Evolutionary conservation across 805 yeast species (phyloP).

Genomic region (Pichia eremophila): DNA sequence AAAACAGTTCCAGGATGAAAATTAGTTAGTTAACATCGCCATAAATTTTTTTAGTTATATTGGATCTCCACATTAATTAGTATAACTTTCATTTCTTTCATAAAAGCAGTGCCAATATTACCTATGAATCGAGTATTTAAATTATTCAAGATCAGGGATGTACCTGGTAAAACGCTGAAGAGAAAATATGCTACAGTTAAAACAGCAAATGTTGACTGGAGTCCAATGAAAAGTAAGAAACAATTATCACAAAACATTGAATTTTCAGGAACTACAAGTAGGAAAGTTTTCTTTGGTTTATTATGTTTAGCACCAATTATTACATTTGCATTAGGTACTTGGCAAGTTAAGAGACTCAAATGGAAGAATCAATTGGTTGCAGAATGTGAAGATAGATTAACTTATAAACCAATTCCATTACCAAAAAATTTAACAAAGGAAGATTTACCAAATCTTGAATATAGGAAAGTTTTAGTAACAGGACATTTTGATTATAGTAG

Average conservation of each 20-base stretch:
- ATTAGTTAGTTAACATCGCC: no score
- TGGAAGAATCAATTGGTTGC: slow-evolving; percentile 88
- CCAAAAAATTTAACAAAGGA: slow-evolving; percentile 61
- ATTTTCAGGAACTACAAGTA: slow-evolving; percentile 14
- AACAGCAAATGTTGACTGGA: slow-evolving; percentile 77
- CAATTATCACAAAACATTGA: slow-evolving; percentile 28
- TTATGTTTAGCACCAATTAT: slow-evolving; percentile 76
- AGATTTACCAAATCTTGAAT: slow-evolving; percentile 64
- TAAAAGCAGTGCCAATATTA: no score
- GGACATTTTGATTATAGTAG: slow-evolving; percentile 78
- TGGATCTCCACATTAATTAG: no score
- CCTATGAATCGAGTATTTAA: neutral
- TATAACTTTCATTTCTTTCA: no score
- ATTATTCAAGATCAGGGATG: neutral
- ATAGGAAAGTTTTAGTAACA: slow-evolving; percentile 62
- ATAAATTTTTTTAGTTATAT: no score
- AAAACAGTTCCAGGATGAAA: no score
- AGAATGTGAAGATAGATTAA: slow-evolving; percentile 70
- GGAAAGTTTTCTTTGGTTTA: slow-evolving; percentile 26
- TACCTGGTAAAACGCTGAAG: neutral
- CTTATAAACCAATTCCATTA: slow-evolving; percentile 60
- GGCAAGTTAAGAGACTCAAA: slow-evolving; percentile 79
- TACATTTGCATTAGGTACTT: slow-evolving; percentile 78
- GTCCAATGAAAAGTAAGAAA: slow-evolving; percentile 50
- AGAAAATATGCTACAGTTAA: slow-evolving; percentile 32